Percentiles rank a stretch among this genome's conserved stretches.
Evolutionary conservation across 2,329 filamentous ascomycete species (phyloP).

Genomic region (Emmonsiellopsis sp.): DNA sequence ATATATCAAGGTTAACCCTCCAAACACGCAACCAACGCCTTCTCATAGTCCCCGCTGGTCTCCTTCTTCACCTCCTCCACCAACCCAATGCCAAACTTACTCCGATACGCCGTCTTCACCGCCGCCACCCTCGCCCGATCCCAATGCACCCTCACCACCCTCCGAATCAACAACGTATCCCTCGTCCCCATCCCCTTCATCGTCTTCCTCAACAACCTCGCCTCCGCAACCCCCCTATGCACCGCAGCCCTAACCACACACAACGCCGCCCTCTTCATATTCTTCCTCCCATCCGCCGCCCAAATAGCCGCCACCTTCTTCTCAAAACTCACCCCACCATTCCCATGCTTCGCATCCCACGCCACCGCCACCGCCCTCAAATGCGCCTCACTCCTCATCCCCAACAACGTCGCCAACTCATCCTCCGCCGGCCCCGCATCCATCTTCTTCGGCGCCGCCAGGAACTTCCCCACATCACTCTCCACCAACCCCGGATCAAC

Average conservation of each 20-base stretch:
- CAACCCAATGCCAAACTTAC: not conserved
- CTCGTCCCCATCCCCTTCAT: slow-evolving; percentile 41
- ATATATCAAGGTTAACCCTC: too few relatives aligned
- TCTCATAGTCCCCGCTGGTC: slow-evolving; percentile 5
- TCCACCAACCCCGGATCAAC: slow-evolving; percentile 63
- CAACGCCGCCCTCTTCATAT: slow-evolving; percentile 73
- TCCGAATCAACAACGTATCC: slow-evolving; percentile 49
- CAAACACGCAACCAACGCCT: not conserved
- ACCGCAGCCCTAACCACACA: slow-evolving; percentile 60
- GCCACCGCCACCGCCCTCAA: slow-evolving; percentile 63
- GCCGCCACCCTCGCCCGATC: slow-evolving; percentile 59
- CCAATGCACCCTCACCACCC: slow-evolving; percentile 69
- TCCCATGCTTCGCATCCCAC: slow-evolving; percentile 62
- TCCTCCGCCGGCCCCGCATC: slow-evolving; percentile 64
- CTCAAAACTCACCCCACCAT: not conserved
- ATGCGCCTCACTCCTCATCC: slow-evolving; percentile 63
- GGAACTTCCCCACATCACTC: slow-evolving; percentile 62
- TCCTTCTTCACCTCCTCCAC: slow-evolving; percentile 3
- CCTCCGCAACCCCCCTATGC: slow-evolving; percentile 71
- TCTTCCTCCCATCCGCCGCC: slow-evolving; percentile 64
- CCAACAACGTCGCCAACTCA: slow-evolving; percentile 66
- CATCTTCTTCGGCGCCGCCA: slow-evolving; percentile 59
- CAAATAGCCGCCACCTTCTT: slow-evolving; percentile 2
- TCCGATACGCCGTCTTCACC: slow-evolving; percentile 60
- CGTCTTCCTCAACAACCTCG: slow-evolving; percentile 60